Base-by-base conservation (phyloP, 192 early-diverging fungal genomes). In the Backusella macrospora region DNA sequence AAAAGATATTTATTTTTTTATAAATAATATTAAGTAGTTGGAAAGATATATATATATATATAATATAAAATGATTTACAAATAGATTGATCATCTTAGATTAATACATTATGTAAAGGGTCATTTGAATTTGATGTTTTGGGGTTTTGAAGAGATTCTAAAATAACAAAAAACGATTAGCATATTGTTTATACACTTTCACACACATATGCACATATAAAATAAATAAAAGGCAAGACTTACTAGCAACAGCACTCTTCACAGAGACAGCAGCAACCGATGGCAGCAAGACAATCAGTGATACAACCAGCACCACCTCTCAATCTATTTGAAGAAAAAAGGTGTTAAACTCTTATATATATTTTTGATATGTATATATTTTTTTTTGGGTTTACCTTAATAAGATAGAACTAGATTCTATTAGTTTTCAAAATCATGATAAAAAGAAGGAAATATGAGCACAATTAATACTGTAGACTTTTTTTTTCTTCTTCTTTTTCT, bases 301-400 rank as follows among this genome's bases (percentile, higher is more conserved):
- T 16, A 66, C 65, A 66, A 42, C 65, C 65, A 42, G 65, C 65
- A 66, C 65, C 65, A 21, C 65, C 65, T 66, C 65, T 66, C 18
- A 66, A 66, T 59, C 52, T 59, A 59, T 59, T 52, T 9, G 2
- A 21, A 59, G 26, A 12, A 59, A 3, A 59, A 59, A 3, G 26
- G 13, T 26, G 21, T 59, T 26, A 59, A 59, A 26, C n/a, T 18
- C 18, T 0, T n/a, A 12, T 10, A 18, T 43, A 9, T 43, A 1
- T 6, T 8, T n/a, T 23, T n/a, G n/a, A n/a, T n/a, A n/a, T n/a
- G n/a, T n/a, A n/a, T n/a, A n/a, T n/a, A n/a, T n/a, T n/a, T n/a
- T n/a, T n/a, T n/a, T n/a, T n/a, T n/a, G n/a, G n/a, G 14, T 23
- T 59, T 1, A 59, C 37, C 65, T 66, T 12, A 66, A 21, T 18